A percentile compares a stretch with the other conserved stretches of the same genome.
Conservation (phyloP, 352 stramenopile genomes). For the Pythium aristosporum region DNA sequence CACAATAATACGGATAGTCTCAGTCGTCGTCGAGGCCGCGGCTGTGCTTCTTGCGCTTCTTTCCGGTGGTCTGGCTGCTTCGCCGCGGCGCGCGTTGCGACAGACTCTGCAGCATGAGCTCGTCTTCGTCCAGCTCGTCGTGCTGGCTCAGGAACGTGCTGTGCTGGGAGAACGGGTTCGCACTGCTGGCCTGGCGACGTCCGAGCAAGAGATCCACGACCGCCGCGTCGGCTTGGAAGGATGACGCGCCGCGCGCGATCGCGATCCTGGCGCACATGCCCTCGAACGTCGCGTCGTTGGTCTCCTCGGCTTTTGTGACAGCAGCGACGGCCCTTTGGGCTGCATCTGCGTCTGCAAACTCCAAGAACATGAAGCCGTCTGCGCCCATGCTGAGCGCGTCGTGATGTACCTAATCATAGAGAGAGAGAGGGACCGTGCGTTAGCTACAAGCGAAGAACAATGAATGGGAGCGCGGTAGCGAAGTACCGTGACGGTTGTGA, state of each 20-base stretch:
- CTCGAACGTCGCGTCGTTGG: slow-evolving; percentile 24
- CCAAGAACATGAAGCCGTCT: slow-evolving; percentile 70
- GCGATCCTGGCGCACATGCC: slow-evolving; percentile 49
- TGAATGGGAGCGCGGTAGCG: not conserved
- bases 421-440: not conserved
- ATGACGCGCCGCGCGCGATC: slow-evolving; percentile 34
- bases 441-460: not conserved
- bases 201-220: slow-evolving; percentile 59
- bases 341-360: slow-evolving; percentile 37
- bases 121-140: slow-evolving; percentile 44
- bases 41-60: slow-evolving; percentile 30
- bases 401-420: slow-evolving; percentile 52
- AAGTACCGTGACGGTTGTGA: slow-evolving; percentile 50
- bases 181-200: slow-evolving; percentile 29
- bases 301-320: slow-evolving; percentile 33
- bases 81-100: slow-evolving; percentile 56
- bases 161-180: slow-evolving; percentile 52
- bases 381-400: slow-evolving; percentile 58
- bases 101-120: slow-evolving; percentile 74
- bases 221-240: slow-evolving; percentile 30
- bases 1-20: too few relatives aligned
- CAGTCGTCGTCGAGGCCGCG: not conserved
- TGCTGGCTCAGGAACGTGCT: slow-evolving; percentile 25
- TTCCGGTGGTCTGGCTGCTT: slow-evolving; percentile 18
- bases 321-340: slow-evolving; percentile 37